Conservation (phyloP, 345 rosid species). For the Kandelia obovata region DNA sequence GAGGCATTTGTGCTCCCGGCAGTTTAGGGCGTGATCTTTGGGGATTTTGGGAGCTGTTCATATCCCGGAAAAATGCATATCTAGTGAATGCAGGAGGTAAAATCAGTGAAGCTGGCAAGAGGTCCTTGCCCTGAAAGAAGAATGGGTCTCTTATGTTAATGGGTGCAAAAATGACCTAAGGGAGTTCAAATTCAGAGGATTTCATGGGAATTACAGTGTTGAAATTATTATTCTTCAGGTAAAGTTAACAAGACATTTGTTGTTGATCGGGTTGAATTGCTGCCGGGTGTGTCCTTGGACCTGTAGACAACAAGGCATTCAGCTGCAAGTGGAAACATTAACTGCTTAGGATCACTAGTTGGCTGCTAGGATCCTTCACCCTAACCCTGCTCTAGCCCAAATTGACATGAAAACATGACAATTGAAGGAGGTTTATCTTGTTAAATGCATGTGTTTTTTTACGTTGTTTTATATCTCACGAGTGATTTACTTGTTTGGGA, state of each 20-base stretch:
- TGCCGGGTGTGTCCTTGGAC: slow-evolving; percentile 20
- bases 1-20: slow-evolving; percentile 32
- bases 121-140: slow-evolving; percentile 22
- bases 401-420: no score
- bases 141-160: slow-evolving; percentile 19
- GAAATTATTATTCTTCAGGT: slow-evolving; percentile 9
- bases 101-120: slow-evolving; percentile 27
- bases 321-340: not conserved
- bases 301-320: slow-evolving; percentile 7
- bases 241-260: slow-evolving; percentile 17
- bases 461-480: no score
- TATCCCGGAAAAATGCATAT: slow-evolving; percentile 21
- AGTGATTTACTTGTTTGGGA: no score
- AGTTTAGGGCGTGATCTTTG: slow-evolving; percentile 18
- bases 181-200: slow-evolving; percentile 31
- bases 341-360: not conserved
- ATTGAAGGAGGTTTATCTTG: no score
- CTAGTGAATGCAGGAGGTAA: slow-evolving; percentile 27
- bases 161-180: slow-evolving; percentile 9
- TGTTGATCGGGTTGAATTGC: slow-evolving; percentile 19
- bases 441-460: no score
- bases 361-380: not conserved
- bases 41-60: not conserved
- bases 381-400: not conserved
- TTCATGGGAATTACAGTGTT: slow-evolving; percentile 22